These are phyloP conservation scores for Lachnellula occidentalis DNA, from an alignment of 2,329 filamentous ascomycete genomes.

Conservation along the genomic window DNA sequence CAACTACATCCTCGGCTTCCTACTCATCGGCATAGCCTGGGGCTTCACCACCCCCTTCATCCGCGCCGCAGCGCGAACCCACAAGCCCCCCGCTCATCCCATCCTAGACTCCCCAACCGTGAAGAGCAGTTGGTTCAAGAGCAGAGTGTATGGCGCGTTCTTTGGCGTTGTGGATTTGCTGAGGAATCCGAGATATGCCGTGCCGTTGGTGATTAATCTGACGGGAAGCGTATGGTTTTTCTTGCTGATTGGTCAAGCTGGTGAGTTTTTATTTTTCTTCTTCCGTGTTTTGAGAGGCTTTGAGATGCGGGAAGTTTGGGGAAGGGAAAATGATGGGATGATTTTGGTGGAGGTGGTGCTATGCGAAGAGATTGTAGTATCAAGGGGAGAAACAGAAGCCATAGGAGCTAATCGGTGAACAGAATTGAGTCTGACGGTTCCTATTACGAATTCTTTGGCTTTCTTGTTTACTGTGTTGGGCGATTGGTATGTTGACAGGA, in stretches of 20 bases:
- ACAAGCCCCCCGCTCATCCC: conserved; percentile 58
- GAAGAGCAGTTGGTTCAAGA: conserved; percentile 53
- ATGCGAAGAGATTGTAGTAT: conserved; percentile 7
- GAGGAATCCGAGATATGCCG: conserved; percentile 73
- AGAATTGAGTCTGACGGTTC: conserved; percentile 91
- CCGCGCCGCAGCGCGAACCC: conserved; percentile 72
- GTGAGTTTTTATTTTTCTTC: conserved; percentile 44
- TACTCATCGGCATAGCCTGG: conserved; percentile 89
- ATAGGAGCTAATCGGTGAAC: not conserved
- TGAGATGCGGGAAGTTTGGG: not conserved
- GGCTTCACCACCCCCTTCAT: conserved; percentile 92
- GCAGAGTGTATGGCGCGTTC: conserved; percentile 57
- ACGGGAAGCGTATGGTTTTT: conserved; percentile 98
- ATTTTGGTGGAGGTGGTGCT: not conserved
- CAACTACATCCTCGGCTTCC: conserved; percentile 83
- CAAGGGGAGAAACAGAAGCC: not conserved
- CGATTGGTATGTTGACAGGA: conserved; percentile 91
- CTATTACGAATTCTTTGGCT: conserved; percentile 88
- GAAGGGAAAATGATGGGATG: not conserved
- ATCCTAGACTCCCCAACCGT: conserved; percentile 47
- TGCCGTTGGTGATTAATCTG: conserved; percentile 80
- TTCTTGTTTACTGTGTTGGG: conserved; percentile 95
- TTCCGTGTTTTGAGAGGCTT: conserved; percentile 4
- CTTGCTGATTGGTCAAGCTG: conserved; percentile 83
- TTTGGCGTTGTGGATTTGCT: conserved; percentile 76